phyloP scores from a whole-genome alignment of 306 rosid genomes.

The Casuarina cunninghamiana region DNA sequence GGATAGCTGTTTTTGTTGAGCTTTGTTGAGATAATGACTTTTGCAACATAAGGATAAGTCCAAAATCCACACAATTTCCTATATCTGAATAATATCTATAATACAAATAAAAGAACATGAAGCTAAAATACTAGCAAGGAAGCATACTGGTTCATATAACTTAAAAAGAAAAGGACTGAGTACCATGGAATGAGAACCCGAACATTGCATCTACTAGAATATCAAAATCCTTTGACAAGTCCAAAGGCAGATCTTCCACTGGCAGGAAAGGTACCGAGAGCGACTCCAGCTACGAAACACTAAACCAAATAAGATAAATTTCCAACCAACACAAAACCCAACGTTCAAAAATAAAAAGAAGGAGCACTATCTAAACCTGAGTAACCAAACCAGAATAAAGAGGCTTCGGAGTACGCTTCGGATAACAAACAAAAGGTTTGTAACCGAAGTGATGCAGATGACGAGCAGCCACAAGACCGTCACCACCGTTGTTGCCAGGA shows the following conservation, averaged over 20 bases:
- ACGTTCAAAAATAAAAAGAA: constrained; percentile 11
- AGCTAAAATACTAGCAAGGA: not conserved
- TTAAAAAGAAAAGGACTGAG: constrained; percentile 12
- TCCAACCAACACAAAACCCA: constrained; percentile 8
- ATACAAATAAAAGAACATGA: not conserved
- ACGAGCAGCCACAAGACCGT: constrained; percentile 95
- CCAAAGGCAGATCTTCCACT: constrained; percentile 70
- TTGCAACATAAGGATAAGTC: not conserved
- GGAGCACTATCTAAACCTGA: constrained; percentile 51
- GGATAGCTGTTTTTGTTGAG: not conserved
- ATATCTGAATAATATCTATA: not conserved
- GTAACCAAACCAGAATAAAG: constrained; percentile 86
- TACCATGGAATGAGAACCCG: constrained; percentile 98
- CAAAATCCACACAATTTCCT: not conserved
- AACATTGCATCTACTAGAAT: constrained; percentile 82
- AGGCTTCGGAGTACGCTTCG: constrained; percentile 83
- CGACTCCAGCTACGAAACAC: constrained; percentile 76
- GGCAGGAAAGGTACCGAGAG: constrained; percentile 78
- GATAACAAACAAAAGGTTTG: constrained; percentile 73
- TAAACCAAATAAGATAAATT: constrained; percentile 34
- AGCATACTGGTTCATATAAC: not conserved
- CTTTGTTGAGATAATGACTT: not conserved
- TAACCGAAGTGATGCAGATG: constrained; percentile 89
- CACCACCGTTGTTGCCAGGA: constrained; percentile 98
- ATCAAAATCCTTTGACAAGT: constrained; percentile 71